Evolutionary conservation across 345 rosid species (phyloP).

Genomic region (Pugionium dolabratum): DNA sequence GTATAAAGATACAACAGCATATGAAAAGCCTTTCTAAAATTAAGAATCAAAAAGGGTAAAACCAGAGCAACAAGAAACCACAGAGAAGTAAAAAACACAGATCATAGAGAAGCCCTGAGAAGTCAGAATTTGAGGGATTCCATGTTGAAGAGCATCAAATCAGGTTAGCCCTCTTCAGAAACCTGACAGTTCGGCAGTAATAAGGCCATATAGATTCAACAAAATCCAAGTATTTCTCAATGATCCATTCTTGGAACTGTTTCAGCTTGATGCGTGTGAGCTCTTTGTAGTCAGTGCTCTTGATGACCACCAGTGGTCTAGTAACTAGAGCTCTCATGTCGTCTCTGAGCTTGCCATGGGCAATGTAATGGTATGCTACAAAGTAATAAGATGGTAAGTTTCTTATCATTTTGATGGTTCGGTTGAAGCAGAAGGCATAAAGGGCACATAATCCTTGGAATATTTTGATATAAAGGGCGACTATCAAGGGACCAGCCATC

Average conservation of each 20-base stretch:
- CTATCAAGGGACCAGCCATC: slow-evolving; percentile 75
- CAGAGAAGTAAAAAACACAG: slow-evolving; percentile 8
- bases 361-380: slow-evolving; percentile 52
- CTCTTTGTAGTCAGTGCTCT: slow-evolving; percentile 69
- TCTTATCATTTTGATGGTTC: slow-evolving; percentile 50
- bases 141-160: slow-evolving; percentile 41
- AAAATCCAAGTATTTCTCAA: slow-evolving; percentile 73
- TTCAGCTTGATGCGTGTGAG: slow-evolving; percentile 51
- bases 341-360: slow-evolving; percentile 67
- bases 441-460: slow-evolving; percentile 62
- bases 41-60: slow-evolving; percentile 29
- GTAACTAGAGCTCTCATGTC: slow-evolving; percentile 46
- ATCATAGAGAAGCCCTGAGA: slow-evolving; percentile 29
- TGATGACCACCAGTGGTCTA: slow-evolving; percentile 60
- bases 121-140: slow-evolving; percentile 28
- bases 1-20: slow-evolving; percentile 32
- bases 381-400: slow-evolving; percentile 61
- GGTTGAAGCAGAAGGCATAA: slow-evolving; percentile 74
- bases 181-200: slow-evolving; percentile 92
- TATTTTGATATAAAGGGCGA: slow-evolving; percentile 68
- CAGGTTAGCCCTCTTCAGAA: slow-evolving; percentile 86
- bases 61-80: slow-evolving; percentile 15
- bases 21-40: slow-evolving; percentile 40
- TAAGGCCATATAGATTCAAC: slow-evolving; percentile 92
- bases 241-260: slow-evolving; percentile 59